Evolutionary conservation across 1,284 basidiomycete species (phyloP).

Genomic region (Trichosporon sp.): DNA sequence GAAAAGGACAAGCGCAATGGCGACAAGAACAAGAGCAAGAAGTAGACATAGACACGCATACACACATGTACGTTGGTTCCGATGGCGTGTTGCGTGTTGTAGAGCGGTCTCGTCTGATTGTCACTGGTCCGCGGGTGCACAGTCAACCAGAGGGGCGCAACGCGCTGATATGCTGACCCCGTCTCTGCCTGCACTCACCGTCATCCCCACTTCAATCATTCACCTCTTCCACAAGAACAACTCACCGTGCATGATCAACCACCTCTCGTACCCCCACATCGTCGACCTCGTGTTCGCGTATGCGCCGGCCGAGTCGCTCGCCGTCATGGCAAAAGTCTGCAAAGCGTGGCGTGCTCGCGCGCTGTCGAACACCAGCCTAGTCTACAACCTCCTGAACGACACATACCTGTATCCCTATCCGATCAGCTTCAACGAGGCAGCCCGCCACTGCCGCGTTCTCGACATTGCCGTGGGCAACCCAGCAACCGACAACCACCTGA

Average conservation of each 20-base stretch:
- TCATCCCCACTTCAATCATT: not conserved
- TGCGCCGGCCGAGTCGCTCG: not conserved
- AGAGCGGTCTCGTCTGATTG: no score
- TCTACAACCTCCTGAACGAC: not conserved
- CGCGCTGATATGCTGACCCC: no score
- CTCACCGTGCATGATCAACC: not conserved
- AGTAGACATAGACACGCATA: not conserved
- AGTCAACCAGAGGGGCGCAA: no score
- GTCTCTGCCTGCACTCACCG: not conserved
- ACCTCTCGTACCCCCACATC: not conserved
- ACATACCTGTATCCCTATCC: not conserved
- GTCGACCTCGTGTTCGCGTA: no score
- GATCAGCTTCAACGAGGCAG: not conserved
- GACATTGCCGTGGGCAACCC: no score
- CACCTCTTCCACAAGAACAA: not conserved
- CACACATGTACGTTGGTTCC: not conserved
- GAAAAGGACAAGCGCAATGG: not conserved
- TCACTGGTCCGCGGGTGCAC: no score
- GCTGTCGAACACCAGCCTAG: not conserved
- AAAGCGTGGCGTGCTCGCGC: not conserved
- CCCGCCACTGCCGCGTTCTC: no score
- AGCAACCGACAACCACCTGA: not conserved
- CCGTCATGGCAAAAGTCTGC: not conserved
- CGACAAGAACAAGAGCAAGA: not conserved
- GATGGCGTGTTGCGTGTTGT: no score